Percentiles rank a stretch among this genome's conserved stretches.
These are phyloP conservation scores for Pistacia atlantica DNA, from an alignment of 345 rosid genomes.

Conservation along the genomic window DNA sequence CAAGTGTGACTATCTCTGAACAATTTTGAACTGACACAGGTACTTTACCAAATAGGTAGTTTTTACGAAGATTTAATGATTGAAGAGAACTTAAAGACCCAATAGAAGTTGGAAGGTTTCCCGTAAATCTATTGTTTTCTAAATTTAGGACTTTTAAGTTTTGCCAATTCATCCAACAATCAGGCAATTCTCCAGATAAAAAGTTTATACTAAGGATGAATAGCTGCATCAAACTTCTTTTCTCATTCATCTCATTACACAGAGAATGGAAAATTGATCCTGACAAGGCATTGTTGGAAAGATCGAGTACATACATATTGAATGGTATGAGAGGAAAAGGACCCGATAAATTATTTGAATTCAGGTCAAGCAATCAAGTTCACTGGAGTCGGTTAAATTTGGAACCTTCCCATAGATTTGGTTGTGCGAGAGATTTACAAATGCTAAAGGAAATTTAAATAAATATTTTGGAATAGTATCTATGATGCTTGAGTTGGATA, in stretches of 20 bases:
- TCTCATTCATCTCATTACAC: too few relatives aligned
- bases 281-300: conserved; percentile 13
- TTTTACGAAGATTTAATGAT: conserved; percentile 16
- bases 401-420: conserved; percentile 28
- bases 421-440: conserved; percentile 36
- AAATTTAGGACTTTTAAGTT: conserved; percentile 11
- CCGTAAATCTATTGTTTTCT: conserved; percentile 15
- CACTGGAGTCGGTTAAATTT: neutral
- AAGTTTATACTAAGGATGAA: neutral
- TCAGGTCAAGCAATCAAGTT: conserved; percentile 22
- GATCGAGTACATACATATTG: neutral
- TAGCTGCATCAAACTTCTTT: too few relatives aligned
- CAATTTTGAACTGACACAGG: conserved; percentile 8
- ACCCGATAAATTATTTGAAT: neutral
- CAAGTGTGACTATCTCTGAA: neutral
- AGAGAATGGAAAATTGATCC: neutral
- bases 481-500: conserved; percentile 28
- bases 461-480: conserved; percentile 33
- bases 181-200: conserved; percentile 25
- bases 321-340: conserved; percentile 19
- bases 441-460: neutral
- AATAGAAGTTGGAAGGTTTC: conserved; percentile 27
- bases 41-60: neutral
- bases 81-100: conserved; percentile 18
- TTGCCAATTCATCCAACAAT: conserved; percentile 29